These are phyloP conservation scores for Astrephomene gubernaculifera DNA, from an alignment of 139 green algal genomes.

Conservation along the genomic window DNA sequence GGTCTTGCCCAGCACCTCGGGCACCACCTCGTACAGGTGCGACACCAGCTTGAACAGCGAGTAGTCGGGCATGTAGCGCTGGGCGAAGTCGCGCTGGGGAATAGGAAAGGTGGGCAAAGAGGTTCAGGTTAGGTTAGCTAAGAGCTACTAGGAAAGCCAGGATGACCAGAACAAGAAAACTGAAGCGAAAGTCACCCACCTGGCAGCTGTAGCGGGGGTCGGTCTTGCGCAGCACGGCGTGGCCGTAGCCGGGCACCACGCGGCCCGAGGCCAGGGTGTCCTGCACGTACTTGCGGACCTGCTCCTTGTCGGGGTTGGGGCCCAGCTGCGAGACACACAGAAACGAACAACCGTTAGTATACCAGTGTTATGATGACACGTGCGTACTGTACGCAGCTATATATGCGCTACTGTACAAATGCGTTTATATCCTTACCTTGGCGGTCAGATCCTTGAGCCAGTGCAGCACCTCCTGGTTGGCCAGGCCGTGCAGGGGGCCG, in stretches of 20 bases:
- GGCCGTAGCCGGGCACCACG: conserved; percentile 97
- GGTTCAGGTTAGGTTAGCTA: too few species aligned
- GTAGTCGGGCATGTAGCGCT: conserved; percentile 95
- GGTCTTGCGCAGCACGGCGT: conserved; percentile 97
- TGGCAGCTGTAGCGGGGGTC: conserved; percentile 97
- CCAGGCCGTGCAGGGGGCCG: conserved; percentile 96
- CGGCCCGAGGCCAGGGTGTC: conserved; percentile 94
- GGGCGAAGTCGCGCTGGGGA: conserved; percentile 91
- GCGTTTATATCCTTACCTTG: conserved; percentile 67
- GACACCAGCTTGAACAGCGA: conserved; percentile 93
- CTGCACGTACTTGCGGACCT: conserved; percentile 88
- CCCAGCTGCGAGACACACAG: conserved; percentile 73
- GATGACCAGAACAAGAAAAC: neutral
- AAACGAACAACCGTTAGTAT: too few species aligned
- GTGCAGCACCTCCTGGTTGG: conserved; percentile 97
- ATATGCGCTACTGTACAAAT: too few species aligned
- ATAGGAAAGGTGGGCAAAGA: neutral
- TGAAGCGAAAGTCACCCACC: conserved; percentile 45
- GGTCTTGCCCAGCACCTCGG: conserved; percentile 86
- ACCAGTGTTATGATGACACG: too few species aligned
- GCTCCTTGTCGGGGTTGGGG: conserved; percentile 81
- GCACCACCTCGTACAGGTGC: conserved; percentile 95
- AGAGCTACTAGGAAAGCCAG: too few species aligned
- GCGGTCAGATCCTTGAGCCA: conserved; percentile 86
- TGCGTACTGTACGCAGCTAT: too few species aligned